Evolutionary conservation across 345 rosid species (phyloP), one percentile per base, ranked within the genome.

Genomic region (Eucalyptus guilfoylei): DNA sequence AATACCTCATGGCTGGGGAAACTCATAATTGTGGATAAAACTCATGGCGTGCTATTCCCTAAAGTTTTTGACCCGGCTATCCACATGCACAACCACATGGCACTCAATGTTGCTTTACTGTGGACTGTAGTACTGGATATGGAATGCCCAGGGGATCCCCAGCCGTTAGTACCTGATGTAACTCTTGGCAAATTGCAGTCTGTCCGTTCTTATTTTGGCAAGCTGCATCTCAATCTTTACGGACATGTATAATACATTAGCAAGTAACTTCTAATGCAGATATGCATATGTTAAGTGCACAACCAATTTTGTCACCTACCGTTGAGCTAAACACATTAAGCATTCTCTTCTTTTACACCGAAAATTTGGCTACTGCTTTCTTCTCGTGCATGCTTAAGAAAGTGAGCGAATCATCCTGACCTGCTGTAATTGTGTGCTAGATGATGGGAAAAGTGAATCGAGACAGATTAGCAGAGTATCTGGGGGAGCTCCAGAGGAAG

Each of bases 361-460:
- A 34, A 1, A 37, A 37, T 5, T 72, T 64, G 23, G 83, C 47
- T 72, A 21, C 7, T 17, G 81, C 81, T 34, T 72, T 72, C 80
- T 69, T 72, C 45, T 37, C 14, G 44, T 5, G 81, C 44, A 21
- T 72, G 81, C 81, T 64, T 37, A 37, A 21, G 45, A 11, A 11
- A 76, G 83, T 6, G 21, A 76, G 45, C 11, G 47, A 76, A 37
- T 37, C 83, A 37, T 76, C 28, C 83, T 37, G 44, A 19, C 49
- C 21, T 44, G 30, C 86, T 87, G 64, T 30, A 69, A 69, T 52
- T 91, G 64, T 90, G 88, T 87, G 76, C 62, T 93, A 97, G 99
- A 95, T 97, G 99, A 95, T 98, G 99, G 99, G 97, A 60, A 95
- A 92, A 93, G 98, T 96, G 32, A 96, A 97, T 90, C 94, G 92